These are phyloP conservation scores for Trichopus zeylanicus DNA, from an alignment of 116 monocot species.

Conservation along the genomic window DNA sequence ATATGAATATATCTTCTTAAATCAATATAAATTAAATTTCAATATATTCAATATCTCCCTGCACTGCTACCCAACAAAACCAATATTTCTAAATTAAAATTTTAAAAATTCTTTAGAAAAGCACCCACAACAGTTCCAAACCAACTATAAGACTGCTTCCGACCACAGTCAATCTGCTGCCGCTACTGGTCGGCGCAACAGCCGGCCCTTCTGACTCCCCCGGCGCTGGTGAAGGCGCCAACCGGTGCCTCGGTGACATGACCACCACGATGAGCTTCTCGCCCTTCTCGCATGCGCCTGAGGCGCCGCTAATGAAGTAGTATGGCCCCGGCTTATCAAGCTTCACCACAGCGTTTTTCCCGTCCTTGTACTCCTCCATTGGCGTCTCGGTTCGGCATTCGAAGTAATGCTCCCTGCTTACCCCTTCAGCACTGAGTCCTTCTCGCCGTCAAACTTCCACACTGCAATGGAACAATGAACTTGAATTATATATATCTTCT, in stretches of 20 bases:
- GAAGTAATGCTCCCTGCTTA: conserved; percentile 50
- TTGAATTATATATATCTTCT: too few relatives aligned
- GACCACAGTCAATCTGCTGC: neutral
- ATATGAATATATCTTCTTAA: too few relatives aligned
- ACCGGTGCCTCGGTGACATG: conserved; percentile 22
- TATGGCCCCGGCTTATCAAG: conserved; percentile 38
- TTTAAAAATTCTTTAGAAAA: too few relatives aligned
- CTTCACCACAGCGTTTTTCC: conserved; percentile 27
- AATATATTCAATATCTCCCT: too few relatives aligned
- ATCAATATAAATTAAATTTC: too few relatives aligned
- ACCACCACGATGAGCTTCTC: conserved; percentile 70
- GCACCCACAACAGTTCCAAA: too few relatives aligned
- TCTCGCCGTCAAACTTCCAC: conserved; percentile 42
- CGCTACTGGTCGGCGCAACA: conserved; percentile 21
- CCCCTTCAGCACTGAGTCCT: conserved; percentile 71
- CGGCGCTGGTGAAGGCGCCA: conserved; percentile 33
- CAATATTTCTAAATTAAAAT: too few relatives aligned
- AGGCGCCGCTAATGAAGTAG: conserved; percentile 59
- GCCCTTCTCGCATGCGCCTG: conserved; percentile 51
- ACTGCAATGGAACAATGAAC: conserved; percentile 25
- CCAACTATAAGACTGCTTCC: neutral
- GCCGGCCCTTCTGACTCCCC: conserved; percentile 27
- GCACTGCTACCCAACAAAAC: too few relatives aligned
- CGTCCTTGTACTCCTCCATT: conserved; percentile 26
- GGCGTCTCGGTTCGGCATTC: conserved; percentile 51